phyloP scores from a whole-genome alignment of 192 early-diverging fungal genomes.

The Coemansia aciculifera region DNA sequence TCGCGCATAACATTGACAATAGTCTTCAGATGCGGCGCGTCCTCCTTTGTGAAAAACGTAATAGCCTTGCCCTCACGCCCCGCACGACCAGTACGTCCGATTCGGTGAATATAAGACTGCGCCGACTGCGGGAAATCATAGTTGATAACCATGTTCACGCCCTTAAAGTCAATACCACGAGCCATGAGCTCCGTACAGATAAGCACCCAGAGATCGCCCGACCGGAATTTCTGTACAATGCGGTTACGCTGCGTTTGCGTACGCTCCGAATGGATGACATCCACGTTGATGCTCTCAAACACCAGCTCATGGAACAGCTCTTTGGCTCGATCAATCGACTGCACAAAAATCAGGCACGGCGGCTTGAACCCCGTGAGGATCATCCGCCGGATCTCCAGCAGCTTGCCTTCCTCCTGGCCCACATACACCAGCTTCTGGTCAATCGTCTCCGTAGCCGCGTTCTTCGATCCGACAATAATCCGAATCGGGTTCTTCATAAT shows the following conservation, averaged over 20 bases:
- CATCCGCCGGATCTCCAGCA: constrained; percentile 87
- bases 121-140: constrained; percentile 96
- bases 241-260: constrained; percentile 91
- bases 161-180: constrained; percentile 98
- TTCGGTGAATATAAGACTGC: constrained; percentile 93
- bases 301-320: constrained; percentile 95
- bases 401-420: constrained; percentile 92
- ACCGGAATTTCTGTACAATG: constrained; percentile 85
- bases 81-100: constrained; percentile 98
- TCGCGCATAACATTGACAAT: constrained; percentile 97
- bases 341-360: constrained; percentile 93
- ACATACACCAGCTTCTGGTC: constrained; percentile 88
- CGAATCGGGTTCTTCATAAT: constrained; percentile 91
- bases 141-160: constrained; percentile 95
- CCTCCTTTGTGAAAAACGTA: constrained; percentile 95
- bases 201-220: constrained; percentile 91
- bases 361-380: constrained; percentile 78
- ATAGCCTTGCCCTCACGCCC: constrained; percentile 85
- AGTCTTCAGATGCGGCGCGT: constrained; percentile 83
- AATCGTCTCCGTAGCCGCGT: constrained; percentile 90
- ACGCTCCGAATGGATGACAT: constrained; percentile 96
- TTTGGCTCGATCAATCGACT: constrained; percentile 95
- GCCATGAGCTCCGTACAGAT: constrained; percentile 97
- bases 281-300: constrained; percentile 97
- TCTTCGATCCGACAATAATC: constrained; percentile 83